Base-by-base conservation (phyloP, 345 rosid genomes). In the Angophora floribunda region DNA sequence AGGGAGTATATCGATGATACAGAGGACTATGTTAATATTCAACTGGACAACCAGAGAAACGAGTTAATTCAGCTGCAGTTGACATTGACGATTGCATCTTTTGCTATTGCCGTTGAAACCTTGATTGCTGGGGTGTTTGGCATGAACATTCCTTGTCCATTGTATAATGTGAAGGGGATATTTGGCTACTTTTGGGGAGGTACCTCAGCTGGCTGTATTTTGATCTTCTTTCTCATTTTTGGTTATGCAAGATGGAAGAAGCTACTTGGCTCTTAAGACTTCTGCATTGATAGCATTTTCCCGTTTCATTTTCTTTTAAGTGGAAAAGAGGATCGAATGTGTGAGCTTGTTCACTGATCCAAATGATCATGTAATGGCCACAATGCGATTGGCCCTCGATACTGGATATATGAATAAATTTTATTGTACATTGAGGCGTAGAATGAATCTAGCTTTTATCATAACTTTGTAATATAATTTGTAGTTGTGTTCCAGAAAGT, bases 201-300 rank as follows among this genome's bases (percentile, higher is more conserved):
- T 86, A 47, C 89, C 28, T 88, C 94, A 24, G 93, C 93, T 6
- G 89, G 87, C 75, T 93, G 95, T 88, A 52, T 97, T 61, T 85
- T 95, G 89, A 86, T 97, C 86, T 97, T 96, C 93, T 53, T 96
- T 89, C 94, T 96, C 67, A 88, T 95, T 65, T 92, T 97, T 24
- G 99, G 98, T 57, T 96, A 96, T 92, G 99, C 98, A 41, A 93
- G 98, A 90, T 94, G 98, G 99, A 96, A 96, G 95, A 97, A 96
- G 93, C 93, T 97, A 86, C 96, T 96, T 41, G 99, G 98, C 86
- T 90, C 97, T 22, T 96, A 86, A 91, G 79, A 49, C 41, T 26
- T 85, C 36, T 61, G 53, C 70, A 52, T 22, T 9, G 79, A 19
- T 61, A 82, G 52, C 87, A 7, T 22, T 82, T 86, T 24, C 36